These are phyloP conservation scores for Penicillium sp. DNA, from an alignment of 2,329 filamentous ascomycete genomes.

Conservation along the genomic window DNA sequence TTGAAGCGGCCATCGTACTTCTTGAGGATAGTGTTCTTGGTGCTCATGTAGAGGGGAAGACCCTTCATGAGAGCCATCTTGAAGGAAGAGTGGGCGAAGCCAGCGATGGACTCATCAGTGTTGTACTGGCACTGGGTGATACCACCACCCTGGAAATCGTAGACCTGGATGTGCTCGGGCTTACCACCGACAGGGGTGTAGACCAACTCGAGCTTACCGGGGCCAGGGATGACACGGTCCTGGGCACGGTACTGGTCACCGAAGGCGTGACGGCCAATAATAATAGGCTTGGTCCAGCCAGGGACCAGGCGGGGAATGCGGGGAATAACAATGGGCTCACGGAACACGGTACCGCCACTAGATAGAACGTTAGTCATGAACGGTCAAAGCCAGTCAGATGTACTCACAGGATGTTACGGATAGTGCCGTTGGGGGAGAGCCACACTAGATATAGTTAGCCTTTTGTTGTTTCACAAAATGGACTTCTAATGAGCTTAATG, in stretches of 20 bases:
- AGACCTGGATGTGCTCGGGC: slow-evolving; percentile 85
- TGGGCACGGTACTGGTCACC: slow-evolving; percentile 98
- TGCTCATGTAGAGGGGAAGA: slow-evolving; percentile 98
- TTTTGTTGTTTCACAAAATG: background rate
- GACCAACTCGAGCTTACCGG: slow-evolving; percentile 90
- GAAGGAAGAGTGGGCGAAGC: slow-evolving; percentile 95
- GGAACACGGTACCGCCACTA: slow-evolving; percentile 91
- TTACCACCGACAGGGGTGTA: slow-evolving; percentile 79
- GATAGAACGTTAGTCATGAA: slow-evolving; percentile 20
- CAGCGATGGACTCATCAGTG: slow-evolving; percentile 89
- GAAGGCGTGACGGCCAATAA: slow-evolving; percentile 97
- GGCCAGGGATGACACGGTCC: slow-evolving; percentile 77
- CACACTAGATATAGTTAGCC: slow-evolving; percentile 64
- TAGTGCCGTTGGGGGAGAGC: slow-evolving; percentile 94
- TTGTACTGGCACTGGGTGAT: slow-evolving; percentile 97
- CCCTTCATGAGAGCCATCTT: slow-evolving; percentile 86
- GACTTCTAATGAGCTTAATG: slow-evolving; percentile 45
- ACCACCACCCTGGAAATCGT: slow-evolving; percentile 79
- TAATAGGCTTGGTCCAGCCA: slow-evolving; percentile 98
- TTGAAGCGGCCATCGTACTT: slow-evolving; percentile 99
- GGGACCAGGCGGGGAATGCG: slow-evolving; percentile 89
- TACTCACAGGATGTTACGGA: slow-evolving; percentile 61
- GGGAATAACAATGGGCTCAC: slow-evolving; percentile 96
- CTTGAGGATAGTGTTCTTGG: slow-evolving; percentile 99
- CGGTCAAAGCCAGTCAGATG: background rate